These are phyloP conservation scores for Balansia obtecta DNA, from an alignment of 2,329 filamentous ascomycete species.

Conservation along the genomic window DNA sequence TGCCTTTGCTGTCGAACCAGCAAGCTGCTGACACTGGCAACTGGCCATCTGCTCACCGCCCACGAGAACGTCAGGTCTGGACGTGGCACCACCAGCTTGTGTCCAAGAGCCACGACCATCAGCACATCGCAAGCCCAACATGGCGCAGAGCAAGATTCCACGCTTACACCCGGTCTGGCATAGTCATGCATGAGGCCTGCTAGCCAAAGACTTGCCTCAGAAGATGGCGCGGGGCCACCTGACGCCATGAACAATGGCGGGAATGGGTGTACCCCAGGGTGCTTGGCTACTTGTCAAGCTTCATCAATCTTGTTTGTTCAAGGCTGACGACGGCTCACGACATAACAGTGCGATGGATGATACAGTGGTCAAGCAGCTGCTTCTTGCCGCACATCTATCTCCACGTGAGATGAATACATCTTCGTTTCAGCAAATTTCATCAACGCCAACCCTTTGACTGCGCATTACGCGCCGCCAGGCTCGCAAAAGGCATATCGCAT, in stretches of 20 bases:
- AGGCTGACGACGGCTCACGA: not conserved
- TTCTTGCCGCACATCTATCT: not conserved
- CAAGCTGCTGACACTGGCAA: not conserved
- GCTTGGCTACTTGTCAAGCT: no score
- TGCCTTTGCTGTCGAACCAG: no score
- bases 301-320: not conserved
- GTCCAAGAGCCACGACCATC: conserved; percentile 2
- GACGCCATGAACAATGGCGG: no score
- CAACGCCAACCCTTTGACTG: not conserved
- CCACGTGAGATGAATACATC: not conserved
- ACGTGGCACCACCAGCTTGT: not conserved
- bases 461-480: not conserved
- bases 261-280: no score
- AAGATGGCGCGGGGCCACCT: not conserved
- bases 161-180: not conserved
- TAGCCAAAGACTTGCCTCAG: not conserved
- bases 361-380: not conserved
- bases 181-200: not conserved
- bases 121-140: not conserved
- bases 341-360: not conserved
- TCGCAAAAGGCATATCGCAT: not conserved
- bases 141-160: not conserved
- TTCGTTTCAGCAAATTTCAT: not conserved
- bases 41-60: not conserved
- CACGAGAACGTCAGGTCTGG: conserved; percentile 2